These are phyloP conservation scores for Ceratobasidium sp. DNA, from an alignment of 1,284 basidiomycete species.

Conservation along the genomic window DNA sequence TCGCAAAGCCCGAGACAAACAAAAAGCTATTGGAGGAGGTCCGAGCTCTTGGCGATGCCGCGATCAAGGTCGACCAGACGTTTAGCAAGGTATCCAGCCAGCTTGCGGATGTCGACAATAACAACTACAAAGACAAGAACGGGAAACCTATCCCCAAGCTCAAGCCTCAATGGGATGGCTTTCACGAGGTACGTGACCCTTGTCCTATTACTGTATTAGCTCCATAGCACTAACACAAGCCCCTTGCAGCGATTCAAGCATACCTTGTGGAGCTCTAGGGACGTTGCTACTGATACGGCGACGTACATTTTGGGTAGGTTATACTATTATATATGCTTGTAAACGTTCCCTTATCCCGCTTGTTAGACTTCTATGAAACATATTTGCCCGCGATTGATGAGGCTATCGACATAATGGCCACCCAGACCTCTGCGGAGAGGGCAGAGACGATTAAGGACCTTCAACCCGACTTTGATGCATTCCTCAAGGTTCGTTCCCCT, in stretches of 20 bases:
- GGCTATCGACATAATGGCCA: neutral
- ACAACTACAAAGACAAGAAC: slow-evolving; percentile 20
- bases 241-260: neutral
- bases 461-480: neutral
- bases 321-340: too few relatives aligned
- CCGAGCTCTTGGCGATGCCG: neutral
- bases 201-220: neutral
- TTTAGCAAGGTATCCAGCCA: neutral
- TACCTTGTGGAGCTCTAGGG: neutral
- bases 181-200: slow-evolving; percentile 15
- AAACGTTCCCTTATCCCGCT: neutral
- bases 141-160: slow-evolving; percentile 8
- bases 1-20: neutral
- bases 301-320: neutral
- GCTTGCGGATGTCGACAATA: neutral
- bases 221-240: neutral
- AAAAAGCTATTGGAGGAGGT: neutral
- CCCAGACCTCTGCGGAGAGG: neutral
- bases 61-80: neutral
- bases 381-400: neutral
- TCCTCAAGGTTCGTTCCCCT: slow-evolving; percentile 5
- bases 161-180: slow-evolving; percentile 3
- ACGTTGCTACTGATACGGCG: slow-evolving; percentile 8
- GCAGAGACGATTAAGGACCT: neutral
- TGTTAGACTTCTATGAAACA: neutral